phyloP scores from a whole-genome alignment of 1,284 basidiomycete species.

The Peniophora sp. region DNA sequence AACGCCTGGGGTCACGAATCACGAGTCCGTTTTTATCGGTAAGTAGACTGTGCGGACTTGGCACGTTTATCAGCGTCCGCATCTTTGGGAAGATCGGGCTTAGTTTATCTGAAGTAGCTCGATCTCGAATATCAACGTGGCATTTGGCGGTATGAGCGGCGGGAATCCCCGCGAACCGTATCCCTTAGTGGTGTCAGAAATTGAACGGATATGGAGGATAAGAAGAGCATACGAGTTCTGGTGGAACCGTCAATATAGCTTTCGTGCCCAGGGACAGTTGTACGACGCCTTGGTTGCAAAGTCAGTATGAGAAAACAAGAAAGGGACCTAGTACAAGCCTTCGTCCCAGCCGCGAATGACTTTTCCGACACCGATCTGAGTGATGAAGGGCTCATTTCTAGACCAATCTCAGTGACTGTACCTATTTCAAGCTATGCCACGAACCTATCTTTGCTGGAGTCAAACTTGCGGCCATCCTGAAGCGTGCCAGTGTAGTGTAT shows the following conservation, averaged over 20 bases:
- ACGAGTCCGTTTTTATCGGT: no score
- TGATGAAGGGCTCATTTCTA: constrained; percentile 6
- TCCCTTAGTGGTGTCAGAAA: background rate
- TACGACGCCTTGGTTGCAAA: constrained; percentile 5
- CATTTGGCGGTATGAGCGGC: constrained; percentile 8
- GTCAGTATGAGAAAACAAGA: constrained; percentile 1
- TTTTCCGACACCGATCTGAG: constrained; percentile 6
- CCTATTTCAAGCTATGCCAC: background rate
- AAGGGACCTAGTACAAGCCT: background rate
- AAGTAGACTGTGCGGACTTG: no score
- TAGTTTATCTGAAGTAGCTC: constrained; percentile 7
- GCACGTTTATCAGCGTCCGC: no score
- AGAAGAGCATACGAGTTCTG: constrained; percentile 4
- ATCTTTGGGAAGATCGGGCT: no score
- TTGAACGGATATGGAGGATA: background rate
- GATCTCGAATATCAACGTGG: constrained; percentile 8
- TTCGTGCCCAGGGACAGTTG: constrained; percentile 3
- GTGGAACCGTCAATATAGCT: constrained; percentile 7
- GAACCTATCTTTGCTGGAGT: background rate
- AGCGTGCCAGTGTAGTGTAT: background rate
- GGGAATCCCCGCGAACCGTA: constrained; percentile 8
- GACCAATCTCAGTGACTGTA: background rate
- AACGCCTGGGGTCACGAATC: no score
- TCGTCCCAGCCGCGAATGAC: constrained; percentile 9
- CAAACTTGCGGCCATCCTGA: background rate